These are phyloP conservation scores for Cardamine chenopodiifolia DNA, from an alignment of 345 rosid species.

Conservation along the genomic window DNA sequence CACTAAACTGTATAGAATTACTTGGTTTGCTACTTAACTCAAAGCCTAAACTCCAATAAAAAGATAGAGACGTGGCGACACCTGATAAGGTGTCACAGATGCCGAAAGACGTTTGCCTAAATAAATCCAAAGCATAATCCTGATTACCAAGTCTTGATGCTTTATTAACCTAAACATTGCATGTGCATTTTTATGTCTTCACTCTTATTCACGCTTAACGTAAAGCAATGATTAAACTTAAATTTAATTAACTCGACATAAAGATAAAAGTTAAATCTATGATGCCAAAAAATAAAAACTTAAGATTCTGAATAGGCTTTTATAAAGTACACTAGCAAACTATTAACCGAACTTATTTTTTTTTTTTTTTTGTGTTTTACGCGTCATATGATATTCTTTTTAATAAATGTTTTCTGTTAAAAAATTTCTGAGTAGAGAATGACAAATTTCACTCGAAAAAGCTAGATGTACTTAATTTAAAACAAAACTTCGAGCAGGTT, in stretches of 20 bases:
- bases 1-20: no score
- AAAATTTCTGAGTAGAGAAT: slow-evolving; percentile 31
- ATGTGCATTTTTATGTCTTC: slow-evolving; percentile 37
- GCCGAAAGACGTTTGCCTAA: slow-evolving; percentile 39
- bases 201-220: neutral
- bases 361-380: slow-evolving; percentile 34
- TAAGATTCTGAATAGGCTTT: slow-evolving; percentile 32
- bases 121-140: slow-evolving; percentile 39
- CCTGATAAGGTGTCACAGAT: slow-evolving; percentile 11
- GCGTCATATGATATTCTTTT: neutral
- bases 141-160: slow-evolving; percentile 29
- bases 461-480: slow-evolving; percentile 17
- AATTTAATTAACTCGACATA: neutral
- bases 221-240: neutral
- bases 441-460: slow-evolving; percentile 25
- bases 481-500: slow-evolving; percentile 27
- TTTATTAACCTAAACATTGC: slow-evolving; percentile 33
- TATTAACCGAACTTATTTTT: slow-evolving; percentile 27
- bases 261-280: neutral
- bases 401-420: neutral
- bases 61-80: slow-evolving; percentile 26
- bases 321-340: slow-evolving; percentile 24
- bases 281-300: slow-evolving; percentile 8
- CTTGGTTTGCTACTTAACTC: no score
- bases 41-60: no score